Evolutionary conservation across 306 rosid species (phyloP).

Genomic region (Trifolium fragiferum): DNA sequence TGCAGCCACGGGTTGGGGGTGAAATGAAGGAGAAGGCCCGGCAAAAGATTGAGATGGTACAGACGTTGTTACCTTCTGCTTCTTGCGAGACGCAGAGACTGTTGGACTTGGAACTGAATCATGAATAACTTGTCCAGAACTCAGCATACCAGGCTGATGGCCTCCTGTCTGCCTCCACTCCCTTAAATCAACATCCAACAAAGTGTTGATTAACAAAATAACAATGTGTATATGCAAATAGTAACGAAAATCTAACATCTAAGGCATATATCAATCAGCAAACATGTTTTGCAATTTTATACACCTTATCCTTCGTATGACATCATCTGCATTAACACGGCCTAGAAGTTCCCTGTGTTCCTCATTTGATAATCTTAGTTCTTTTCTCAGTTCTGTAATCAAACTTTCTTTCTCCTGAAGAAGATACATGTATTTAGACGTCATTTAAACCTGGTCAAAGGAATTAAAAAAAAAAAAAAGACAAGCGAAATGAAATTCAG

Average conservation of each 20-base stretch:
- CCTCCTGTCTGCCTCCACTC: conserved; percentile 96
- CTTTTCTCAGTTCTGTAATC: conserved; percentile 90
- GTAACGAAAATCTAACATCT: conserved; percentile 33
- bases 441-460: conserved; percentile 63
- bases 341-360: conserved; percentile 94
- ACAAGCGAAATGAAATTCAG: conserved; percentile 44
- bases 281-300: conserved; percentile 38
- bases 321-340: conserved; percentile 90
- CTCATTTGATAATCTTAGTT: conserved; percentile 89
- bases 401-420: conserved; percentile 95
- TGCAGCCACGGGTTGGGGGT: conserved; percentile 66
- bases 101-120: conserved; percentile 87
- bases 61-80: conserved; percentile 71
- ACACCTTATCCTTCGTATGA: conserved; percentile 82
- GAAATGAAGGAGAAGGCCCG: conserved; percentile 79
- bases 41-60: conserved; percentile 76
- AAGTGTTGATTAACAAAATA: conserved; percentile 40
- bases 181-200: conserved; percentile 53
- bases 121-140: conserved; percentile 65
- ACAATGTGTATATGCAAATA: conserved; percentile 22
- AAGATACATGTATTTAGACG: conserved; percentile 54
- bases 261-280: conserved; percentile 21
- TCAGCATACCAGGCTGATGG: conserved; percentile 64
- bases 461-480: conserved; percentile 24
- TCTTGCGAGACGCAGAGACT: conserved; percentile 87